A percentile compares a stretch with the other conserved stretches of the same genome.
Evolutionary conservation across 2,329 filamentous ascomycete genomes (phyloP).

Genomic region (Cytospora mali): DNA sequence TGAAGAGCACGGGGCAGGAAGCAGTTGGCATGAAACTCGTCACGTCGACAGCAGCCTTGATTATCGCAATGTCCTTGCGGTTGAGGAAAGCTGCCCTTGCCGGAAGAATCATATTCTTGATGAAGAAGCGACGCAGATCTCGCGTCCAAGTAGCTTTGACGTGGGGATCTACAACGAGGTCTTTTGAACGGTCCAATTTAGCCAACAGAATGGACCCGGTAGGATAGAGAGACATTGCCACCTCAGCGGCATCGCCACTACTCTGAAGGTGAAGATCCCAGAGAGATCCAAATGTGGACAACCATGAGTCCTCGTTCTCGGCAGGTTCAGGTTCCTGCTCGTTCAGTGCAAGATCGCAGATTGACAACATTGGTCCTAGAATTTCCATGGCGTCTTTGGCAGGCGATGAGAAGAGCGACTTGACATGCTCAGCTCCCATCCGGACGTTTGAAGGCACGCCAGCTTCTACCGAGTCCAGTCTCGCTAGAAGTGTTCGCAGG

Average conservation of each 20-base stretch:
- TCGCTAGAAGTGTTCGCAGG: constrained; percentile 49
- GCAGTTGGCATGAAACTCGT: constrained; percentile 40
- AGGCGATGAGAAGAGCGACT: constrained; percentile 56
- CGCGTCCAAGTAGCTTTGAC: constrained; percentile 46
- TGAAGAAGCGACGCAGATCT: constrained; percentile 53
- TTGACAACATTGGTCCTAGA: constrained; percentile 47
- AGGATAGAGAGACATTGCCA: constrained; percentile 51
- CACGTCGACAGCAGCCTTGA: constrained; percentile 46
- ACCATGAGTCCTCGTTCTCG: constrained; percentile 49
- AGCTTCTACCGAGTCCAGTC: constrained; percentile 42
- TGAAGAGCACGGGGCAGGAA: constrained; percentile 50
- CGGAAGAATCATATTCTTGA: constrained; percentile 54
- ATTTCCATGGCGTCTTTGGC: constrained; percentile 51
- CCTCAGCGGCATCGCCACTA: constrained; percentile 49
- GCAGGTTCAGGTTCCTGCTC: constrained; percentile 37
- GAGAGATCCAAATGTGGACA: constrained; percentile 47
- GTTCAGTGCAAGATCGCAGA: constrained; percentile 47
- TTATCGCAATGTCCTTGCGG: constrained; percentile 44
- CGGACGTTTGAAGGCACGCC: constrained; percentile 43
- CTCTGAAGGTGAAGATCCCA: constrained; percentile 60
- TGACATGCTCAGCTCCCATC: constrained; percentile 61
- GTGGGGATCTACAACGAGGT: constrained; percentile 31
- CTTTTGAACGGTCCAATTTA: constrained; percentile 39
- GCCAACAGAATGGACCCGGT: constrained; percentile 45
- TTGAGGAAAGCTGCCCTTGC: constrained; percentile 51